A percentile compares a stretch with the other conserved stretches of the same genome.
These are phyloP conservation scores for Hypoxylon sp. DNA, from an alignment of 2,329 filamentous ascomycete genomes.

Conservation along the genomic window DNA sequence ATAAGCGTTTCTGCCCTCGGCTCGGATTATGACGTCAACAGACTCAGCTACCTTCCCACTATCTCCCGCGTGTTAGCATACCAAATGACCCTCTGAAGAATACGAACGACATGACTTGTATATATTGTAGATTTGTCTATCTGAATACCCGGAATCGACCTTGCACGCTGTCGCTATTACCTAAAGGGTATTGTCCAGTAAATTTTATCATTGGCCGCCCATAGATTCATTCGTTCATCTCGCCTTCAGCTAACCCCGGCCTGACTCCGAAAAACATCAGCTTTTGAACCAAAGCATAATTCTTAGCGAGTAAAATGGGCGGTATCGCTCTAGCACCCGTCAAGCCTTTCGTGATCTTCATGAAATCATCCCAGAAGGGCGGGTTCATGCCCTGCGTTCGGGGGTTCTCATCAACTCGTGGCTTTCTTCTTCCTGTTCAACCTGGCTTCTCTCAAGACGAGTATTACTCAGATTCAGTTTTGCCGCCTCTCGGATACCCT, in stretches of 20 bases:
- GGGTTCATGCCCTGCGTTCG: constrained; percentile 7
- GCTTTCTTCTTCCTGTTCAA: constrained; percentile 27
- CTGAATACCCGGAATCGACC: background rate
- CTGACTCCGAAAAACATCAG: background rate
- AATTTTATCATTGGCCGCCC: background rate
- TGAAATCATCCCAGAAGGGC: constrained; percentile 1
- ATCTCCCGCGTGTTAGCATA: constrained; percentile 26
- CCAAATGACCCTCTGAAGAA: constrained; percentile 29
- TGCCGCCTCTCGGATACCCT: constrained; percentile 1
- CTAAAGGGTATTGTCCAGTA: background rate
- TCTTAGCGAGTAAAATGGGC: background rate
- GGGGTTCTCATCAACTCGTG: constrained; percentile 32
- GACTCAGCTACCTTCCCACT: constrained; percentile 8
- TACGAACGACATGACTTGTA: constrained; percentile 15
- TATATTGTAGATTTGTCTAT: background rate
- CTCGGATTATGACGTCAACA: constrained; percentile 33
- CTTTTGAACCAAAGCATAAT: background rate
- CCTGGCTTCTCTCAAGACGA: constrained; percentile 16
- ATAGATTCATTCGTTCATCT: background rate
- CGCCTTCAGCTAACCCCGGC: background rate
- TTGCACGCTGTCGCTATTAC: background rate
- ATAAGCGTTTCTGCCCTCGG: constrained; percentile 8
- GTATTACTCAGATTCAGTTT: constrained; percentile 15
- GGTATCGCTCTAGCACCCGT: background rate
- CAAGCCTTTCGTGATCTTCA: background rate